Evolutionary conservation across 768 basidiomycete species (phyloP).

Genomic region (Phlebiopsis gigantea): DNA sequence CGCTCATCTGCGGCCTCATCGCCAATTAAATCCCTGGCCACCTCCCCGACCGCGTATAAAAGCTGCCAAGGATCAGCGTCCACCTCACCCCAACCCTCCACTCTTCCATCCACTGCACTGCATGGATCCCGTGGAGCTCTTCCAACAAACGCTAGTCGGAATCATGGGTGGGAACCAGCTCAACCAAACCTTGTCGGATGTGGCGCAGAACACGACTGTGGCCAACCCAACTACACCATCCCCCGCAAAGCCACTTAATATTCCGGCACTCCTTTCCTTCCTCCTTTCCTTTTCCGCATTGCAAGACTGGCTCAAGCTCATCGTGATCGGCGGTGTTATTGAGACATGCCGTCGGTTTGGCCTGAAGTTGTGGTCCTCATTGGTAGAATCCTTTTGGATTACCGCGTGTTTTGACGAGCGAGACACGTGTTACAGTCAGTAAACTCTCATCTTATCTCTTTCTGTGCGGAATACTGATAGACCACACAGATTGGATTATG

Average conservation of each 20-base stretch:
- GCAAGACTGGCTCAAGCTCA: slow-evolving; percentile 58
- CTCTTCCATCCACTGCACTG: not conserved
- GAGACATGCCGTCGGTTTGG: slow-evolving; percentile 51
- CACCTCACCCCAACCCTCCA: not conserved
- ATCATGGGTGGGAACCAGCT: slow-evolving; percentile 10
- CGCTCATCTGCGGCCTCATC: not conserved
- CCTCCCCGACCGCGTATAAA: not conserved
- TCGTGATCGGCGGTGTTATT: slow-evolving; percentile 56
- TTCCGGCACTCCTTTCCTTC: slow-evolving; percentile 32
- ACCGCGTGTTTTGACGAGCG: slow-evolving; percentile 56
- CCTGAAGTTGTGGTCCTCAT: slow-evolving; percentile 36
- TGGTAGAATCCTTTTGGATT: slow-evolving; percentile 52
- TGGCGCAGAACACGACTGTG: slow-evolving; percentile 8
- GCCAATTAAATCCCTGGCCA: not conserved
- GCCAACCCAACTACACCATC: slow-evolving; percentile 14
- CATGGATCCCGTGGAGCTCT: slow-evolving; percentile 14
- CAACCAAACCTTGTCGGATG: slow-evolving; percentile 10
- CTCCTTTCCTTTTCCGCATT: slow-evolving; percentile 51
- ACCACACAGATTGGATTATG: slow-evolving; percentile 55
- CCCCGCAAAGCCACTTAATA: slow-evolving; percentile 1
- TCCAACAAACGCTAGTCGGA: slow-evolving; percentile 13
- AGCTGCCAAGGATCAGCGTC: not conserved
- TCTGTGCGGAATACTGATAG: slow-evolving; percentile 6
- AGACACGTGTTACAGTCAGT: slow-evolving; percentile 53
- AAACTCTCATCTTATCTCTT: not conserved